These are phyloP conservation scores for Sporisorium graminicola DNA, from an alignment of 1,284 basidiomycete genomes.

Conservation along the genomic window DNA sequence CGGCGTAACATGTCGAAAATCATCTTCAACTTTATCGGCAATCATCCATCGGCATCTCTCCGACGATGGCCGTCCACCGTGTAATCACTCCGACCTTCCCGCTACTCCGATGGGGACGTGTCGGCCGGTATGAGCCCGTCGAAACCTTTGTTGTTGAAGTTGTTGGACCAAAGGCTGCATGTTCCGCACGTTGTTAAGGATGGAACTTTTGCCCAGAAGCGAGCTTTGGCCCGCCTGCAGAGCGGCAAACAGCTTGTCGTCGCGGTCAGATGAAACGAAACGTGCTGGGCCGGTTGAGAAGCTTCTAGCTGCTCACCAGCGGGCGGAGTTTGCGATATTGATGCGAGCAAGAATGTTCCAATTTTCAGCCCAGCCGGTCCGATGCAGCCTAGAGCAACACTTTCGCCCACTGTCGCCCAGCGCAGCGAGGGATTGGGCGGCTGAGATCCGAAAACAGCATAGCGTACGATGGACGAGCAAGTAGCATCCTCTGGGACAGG, in stretches of 20 bases:
- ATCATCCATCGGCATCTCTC: too few relatives aligned
- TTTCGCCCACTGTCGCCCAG: background rate
- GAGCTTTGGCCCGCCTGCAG: background rate
- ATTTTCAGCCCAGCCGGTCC: conserved; percentile 6
- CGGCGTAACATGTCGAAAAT: background rate
- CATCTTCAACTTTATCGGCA: too few relatives aligned
- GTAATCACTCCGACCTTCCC: too few relatives aligned
- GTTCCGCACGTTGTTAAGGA: too few relatives aligned
- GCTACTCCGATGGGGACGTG: too few relatives aligned
- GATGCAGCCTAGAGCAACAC: too few relatives aligned
- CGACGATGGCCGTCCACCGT: too few relatives aligned
- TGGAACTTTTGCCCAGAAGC: too few relatives aligned
- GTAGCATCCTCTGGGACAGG: too few relatives aligned
- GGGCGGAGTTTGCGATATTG: background rate
- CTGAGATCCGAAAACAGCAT: background rate
- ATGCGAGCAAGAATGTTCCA: conserved; percentile 1
- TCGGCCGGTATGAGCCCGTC: too few relatives aligned
- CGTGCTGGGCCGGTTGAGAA: background rate
- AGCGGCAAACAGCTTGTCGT: background rate
- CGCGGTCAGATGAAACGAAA: background rate
- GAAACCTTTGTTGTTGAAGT: too few relatives aligned
- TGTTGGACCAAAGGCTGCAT: too few relatives aligned
- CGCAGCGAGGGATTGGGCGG: background rate
- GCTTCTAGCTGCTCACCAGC: background rate
- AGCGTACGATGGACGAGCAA: background rate